Evolutionary conservation across 495 filamentous ascomycete species (phyloP), one percentile per base, ranked within the genome.

Genomic region (Staphylotrichum tortipilum): DNA sequence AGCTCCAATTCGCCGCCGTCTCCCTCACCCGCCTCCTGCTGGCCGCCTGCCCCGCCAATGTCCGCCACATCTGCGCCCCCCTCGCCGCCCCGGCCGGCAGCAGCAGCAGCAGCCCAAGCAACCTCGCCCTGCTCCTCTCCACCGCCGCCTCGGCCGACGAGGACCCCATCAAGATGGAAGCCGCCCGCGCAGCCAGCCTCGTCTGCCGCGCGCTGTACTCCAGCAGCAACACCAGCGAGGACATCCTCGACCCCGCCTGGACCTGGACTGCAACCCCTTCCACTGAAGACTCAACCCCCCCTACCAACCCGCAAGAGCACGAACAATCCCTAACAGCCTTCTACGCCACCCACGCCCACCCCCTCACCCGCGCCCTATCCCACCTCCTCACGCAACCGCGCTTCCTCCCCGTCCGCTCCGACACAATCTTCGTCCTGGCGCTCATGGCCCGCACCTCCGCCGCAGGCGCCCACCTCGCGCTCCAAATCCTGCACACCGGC

Each of bases 401-500:
- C 56, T 89, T 82, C 71, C 81, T 84, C 1, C 73, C 81, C 19
- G 71, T 91, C 14, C 74, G 81, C 8, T 81, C 80, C 50, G 86
- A 92, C 61, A 80, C 80, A 0, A 80, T 84, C 69, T 88, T 90
- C 59, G 80, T 82, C 3, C 68, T 90, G 14, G 86, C 85, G 3
- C 67, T 90, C 24, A 84, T 91, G 77, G 76, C 78, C 18, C 65
- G 74, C 8, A 61, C 64, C 4, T 22, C 73, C 10, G 79, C 81
- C 2, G 8, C 18, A 6, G 83, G 83, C 3, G 73, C 75, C 19
- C 47, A 57, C 21, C 65, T 72, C n/a, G 78, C 81, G 18, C 53
- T 71, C 5, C 64, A 71, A 31, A 66, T 73, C 18, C 53, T 86
- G 23, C 60, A 73, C 17, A 11, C 39, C n/a, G n/a, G n/a, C n/a